phyloP scores from a whole-genome alignment of 129 eudicot species.

The Chrysanthemum lavandulifolium region DNA sequence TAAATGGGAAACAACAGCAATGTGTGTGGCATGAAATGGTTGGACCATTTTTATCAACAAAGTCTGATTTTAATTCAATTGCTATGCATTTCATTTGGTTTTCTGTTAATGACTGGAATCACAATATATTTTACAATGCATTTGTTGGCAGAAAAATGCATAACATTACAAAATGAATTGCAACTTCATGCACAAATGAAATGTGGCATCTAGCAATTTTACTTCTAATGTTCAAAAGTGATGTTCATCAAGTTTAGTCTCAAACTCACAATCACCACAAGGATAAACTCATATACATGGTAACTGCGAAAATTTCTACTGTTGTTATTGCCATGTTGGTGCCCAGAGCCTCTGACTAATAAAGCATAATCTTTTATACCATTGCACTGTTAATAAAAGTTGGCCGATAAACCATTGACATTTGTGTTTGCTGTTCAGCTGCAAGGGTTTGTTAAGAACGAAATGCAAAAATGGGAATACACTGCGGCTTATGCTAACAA shows the following conservation, averaged over 20 bases:
- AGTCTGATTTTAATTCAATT: not conserved
- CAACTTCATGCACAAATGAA: not conserved
- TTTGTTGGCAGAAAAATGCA: no score
- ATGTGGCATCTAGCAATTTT: no score
- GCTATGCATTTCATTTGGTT: not conserved
- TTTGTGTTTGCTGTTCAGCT: slow-evolving; percentile 43
- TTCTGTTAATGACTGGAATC: not conserved
- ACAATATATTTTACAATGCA: no score
- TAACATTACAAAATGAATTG: not conserved
- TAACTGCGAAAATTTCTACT: no score
- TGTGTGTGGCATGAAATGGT: not conserved
- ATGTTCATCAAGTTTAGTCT: no score
- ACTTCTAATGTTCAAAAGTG: no score
- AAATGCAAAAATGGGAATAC: slow-evolving; percentile 56
- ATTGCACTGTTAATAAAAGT: not conserved
- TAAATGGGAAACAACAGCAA: not conserved
- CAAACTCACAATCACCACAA: no score
- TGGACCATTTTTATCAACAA: slow-evolving; percentile 8
- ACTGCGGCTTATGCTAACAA: slow-evolving; percentile 62
- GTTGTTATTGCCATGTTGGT: no score
- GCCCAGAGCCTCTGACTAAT: not conserved
- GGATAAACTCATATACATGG: no score
- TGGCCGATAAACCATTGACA: not conserved
- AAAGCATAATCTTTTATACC: not conserved
- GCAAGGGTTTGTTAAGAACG: slow-evolving; percentile 54